phyloP scores from a whole-genome alignment of 2,329 filamentous ascomycete genomes.

The Acrocalymma vagum region DNA sequence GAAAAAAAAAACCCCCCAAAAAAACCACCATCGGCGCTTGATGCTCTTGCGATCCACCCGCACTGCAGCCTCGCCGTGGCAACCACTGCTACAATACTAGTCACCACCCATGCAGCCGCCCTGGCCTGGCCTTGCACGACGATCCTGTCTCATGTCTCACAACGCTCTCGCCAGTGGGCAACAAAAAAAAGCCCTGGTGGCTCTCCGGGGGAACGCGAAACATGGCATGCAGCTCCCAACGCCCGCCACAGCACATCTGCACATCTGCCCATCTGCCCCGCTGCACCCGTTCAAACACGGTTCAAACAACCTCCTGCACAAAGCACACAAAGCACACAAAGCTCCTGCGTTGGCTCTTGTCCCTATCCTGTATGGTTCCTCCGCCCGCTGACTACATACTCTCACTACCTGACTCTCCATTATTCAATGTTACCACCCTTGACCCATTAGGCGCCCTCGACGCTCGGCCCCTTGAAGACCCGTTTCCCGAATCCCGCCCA shows the following conservation, averaged over 20 bases:
- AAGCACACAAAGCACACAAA: conserved; percentile 5
- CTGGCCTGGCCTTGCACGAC: not conserved
- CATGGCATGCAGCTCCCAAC: conserved; percentile 11
- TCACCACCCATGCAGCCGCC: conserved; percentile 9
- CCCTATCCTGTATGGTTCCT: no score
- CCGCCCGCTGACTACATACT: no score
- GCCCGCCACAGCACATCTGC: conserved; percentile 3
- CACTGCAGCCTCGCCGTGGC: conserved; percentile 33
- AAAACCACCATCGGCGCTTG: no score
- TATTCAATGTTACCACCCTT: no score
- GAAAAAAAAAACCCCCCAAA: no score
- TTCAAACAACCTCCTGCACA: conserved; percentile 19
- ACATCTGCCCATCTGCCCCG: not conserved
- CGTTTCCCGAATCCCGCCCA: no score
- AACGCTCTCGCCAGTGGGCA: not conserved
- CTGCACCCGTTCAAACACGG: conserved; percentile 13
- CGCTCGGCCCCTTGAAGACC: no score
- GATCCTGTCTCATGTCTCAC: no score
- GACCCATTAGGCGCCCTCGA: no score
- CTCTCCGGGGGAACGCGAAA: conserved; percentile 18
- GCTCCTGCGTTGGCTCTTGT: no score
- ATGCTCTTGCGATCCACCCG: no score
- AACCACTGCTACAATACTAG: conserved; percentile 20
- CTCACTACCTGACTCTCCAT: no score
- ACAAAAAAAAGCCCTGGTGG: conserved; percentile 14